These are phyloP conservation scores for Colletotrichum camelliae DNA, from an alignment of 2,329 filamentous ascomycete genomes.

Conservation along the genomic window DNA sequence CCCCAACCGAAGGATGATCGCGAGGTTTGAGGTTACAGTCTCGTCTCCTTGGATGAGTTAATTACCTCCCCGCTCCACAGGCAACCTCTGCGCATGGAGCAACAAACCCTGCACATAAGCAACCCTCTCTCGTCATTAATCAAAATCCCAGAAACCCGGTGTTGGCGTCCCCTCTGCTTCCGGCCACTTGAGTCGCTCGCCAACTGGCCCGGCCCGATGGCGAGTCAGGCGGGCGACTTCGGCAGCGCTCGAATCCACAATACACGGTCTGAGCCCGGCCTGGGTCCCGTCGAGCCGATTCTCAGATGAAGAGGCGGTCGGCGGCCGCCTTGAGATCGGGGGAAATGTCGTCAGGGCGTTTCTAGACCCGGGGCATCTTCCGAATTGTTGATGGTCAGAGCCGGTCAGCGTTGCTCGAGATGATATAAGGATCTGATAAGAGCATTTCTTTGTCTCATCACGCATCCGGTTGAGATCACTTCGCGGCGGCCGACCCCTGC, in stretches of 20 bases:
- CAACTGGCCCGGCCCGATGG: neutral
- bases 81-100: neutral
- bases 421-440: neutral
- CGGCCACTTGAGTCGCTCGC: neutral
- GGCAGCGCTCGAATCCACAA: neutral
- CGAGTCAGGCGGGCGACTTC: conserved; percentile 13
- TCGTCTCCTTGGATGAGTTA: neutral
- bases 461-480: neutral
- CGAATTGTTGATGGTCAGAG: neutral
- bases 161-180: neutral
- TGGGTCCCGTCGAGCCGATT: neutral
- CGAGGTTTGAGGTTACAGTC: conserved; percentile 12
- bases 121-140: neutral
- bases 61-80: conserved; percentile 1
- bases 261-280: neutral
- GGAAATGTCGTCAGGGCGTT: neutral
- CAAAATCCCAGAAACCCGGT: conserved; percentile 12
- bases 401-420: neutral
- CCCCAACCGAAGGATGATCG: conserved; percentile 4
- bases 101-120: conserved; percentile 5
- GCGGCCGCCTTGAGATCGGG: neutral
- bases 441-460: neutral
- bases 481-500: neutral
- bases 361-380: neutral
- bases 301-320: neutral